phyloP scores from a whole-genome alignment of 768 basidiomycete genomes.

The Boletus tylopilopsis region DNA sequence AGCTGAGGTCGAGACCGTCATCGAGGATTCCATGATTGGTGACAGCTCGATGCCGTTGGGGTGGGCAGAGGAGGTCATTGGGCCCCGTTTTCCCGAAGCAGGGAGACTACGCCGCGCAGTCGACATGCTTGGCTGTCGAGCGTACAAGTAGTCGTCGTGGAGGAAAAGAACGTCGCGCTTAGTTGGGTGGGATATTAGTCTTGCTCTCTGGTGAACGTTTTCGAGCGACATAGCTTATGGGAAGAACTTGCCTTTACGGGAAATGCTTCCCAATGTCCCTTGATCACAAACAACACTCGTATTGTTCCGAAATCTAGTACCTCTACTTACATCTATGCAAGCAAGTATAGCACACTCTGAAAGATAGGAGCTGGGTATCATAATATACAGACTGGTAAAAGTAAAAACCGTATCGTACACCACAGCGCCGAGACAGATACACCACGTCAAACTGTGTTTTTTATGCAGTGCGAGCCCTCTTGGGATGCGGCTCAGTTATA shows the following conservation, averaged over 20 bases:
- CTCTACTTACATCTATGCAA: too few relatives aligned
- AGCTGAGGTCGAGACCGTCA: constrained; percentile 19
- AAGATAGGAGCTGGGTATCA: constrained; percentile 12
- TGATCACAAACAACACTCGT: too few relatives aligned
- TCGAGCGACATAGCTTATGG: constrained; percentile 5
- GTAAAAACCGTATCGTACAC: not conserved
- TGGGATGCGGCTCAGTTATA: constrained; percentile 2
- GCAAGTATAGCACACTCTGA: too few relatives aligned
- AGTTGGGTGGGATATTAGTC: too few relatives aligned
- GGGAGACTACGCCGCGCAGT: constrained; percentile 25
- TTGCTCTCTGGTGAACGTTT: too few relatives aligned
- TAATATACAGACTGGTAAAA: not conserved
- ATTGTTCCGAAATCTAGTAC: too few relatives aligned
- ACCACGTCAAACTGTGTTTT: not conserved
- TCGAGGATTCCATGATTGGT: constrained; percentile 10
- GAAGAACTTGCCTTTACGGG: constrained; percentile 14
- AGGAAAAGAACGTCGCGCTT: too few relatives aligned
- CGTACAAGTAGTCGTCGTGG: not conserved
- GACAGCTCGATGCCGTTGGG: constrained; percentile 17
- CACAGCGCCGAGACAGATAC: not conserved
- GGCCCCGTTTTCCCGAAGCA: constrained; percentile 17
- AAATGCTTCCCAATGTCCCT: too few relatives aligned
- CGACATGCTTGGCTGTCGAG: constrained; percentile 17
- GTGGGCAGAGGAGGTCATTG: constrained; percentile 7
- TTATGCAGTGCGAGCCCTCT: constrained; percentile 6